A percentile compares a stretch with the other conserved stretches of the same genome.
Evolutionary conservation across 2,329 filamentous ascomycete genomes (phyloP).

Genomic region (Bipolaris victoriae): DNA sequence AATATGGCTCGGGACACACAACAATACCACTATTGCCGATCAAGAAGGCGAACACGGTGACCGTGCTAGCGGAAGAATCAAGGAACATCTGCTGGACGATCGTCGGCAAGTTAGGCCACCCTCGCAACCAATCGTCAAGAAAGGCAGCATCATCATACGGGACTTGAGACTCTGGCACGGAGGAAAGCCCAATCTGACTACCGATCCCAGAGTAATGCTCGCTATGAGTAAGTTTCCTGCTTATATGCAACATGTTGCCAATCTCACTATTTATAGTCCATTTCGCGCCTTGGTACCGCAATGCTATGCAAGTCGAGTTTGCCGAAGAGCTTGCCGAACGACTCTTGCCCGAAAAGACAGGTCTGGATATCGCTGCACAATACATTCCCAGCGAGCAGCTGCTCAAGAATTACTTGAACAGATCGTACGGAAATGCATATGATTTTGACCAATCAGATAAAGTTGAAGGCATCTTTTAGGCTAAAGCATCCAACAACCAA

Average conservation of each 20-base stretch:
- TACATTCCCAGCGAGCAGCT: conserved; percentile 56
- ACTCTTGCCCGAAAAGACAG: conserved; percentile 50
- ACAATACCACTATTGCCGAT: conserved; percentile 42
- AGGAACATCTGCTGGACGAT: conserved; percentile 30
- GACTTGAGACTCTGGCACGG: conserved; percentile 60
- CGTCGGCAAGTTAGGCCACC: conserved; percentile 26
- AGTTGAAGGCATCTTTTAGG: conserved; percentile 34
- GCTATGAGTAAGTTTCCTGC: conserved; percentile 37
- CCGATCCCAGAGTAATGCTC: conserved; percentile 56
- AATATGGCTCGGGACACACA: conserved; percentile 59
- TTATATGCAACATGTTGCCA: neutral
- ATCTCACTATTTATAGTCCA: conserved; percentile 43
- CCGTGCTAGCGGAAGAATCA: conserved; percentile 40
- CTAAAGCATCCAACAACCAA: neutral
- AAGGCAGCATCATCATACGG: conserved; percentile 55
- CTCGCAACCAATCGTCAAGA: conserved; percentile 44
- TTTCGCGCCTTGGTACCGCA: conserved; percentile 65
- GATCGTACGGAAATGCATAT: conserved; percentile 67
- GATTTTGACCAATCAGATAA: conserved; percentile 61
- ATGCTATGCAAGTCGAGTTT: conserved; percentile 63
- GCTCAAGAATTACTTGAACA: conserved; percentile 58
- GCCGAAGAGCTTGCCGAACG: conserved; percentile 57
- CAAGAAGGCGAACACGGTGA: conserved; percentile 51
- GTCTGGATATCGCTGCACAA: conserved; percentile 59
- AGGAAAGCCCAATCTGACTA: conserved; percentile 55